A percentile compares a stretch with the other conserved stretches of the same genome.
Evolutionary conservation across 164 flowering plant genomes (phyloP).

Genomic region (Berberis vulgaris): DNA sequence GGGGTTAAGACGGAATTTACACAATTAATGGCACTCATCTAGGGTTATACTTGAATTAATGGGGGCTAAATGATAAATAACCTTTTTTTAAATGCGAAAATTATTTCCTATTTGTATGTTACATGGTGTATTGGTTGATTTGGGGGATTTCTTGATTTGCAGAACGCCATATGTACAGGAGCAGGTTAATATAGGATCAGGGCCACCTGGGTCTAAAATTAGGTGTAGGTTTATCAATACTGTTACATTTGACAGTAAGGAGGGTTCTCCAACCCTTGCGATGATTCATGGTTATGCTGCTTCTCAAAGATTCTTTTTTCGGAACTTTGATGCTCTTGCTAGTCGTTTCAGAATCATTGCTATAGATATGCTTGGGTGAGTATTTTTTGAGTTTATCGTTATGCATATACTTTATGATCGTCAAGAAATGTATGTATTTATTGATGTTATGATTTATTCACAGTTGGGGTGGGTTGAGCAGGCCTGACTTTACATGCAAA

Average conservation of each 20-base stretch:
- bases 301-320: conserved; percentile 91
- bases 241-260: conserved; percentile 70
- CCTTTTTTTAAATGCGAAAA: too few species aligned
- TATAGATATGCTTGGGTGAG: conserved; percentile 94
- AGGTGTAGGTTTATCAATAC: conserved; percentile 91
- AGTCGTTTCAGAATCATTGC: conserved; percentile 71
- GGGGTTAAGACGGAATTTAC: too few species aligned
- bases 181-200: conserved; percentile 76
- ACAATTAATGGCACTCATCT: too few species aligned
- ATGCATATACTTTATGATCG: not conserved
- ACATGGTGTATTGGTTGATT: not conserved
- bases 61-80: too few species aligned
- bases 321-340: conserved; percentile 87
- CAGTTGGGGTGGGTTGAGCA: conserved; percentile 99
- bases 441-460: conserved; percentile 8
- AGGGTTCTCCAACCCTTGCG: conserved; percentile 73
- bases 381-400: conserved; percentile 2
- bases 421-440: not conserved
- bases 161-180: conserved; percentile 87
- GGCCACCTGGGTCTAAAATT: conserved; percentile 78
- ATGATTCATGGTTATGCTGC: conserved; percentile 98
- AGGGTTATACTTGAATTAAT: too few species aligned
- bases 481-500: conserved; percentile 95
- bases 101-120: not conserved
- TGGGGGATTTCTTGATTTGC: conserved; percentile 14